Evolutionary conservation across 2,329 filamentous ascomycete species (phyloP).

Genomic region (Xylariomycetidae sp.): DNA sequence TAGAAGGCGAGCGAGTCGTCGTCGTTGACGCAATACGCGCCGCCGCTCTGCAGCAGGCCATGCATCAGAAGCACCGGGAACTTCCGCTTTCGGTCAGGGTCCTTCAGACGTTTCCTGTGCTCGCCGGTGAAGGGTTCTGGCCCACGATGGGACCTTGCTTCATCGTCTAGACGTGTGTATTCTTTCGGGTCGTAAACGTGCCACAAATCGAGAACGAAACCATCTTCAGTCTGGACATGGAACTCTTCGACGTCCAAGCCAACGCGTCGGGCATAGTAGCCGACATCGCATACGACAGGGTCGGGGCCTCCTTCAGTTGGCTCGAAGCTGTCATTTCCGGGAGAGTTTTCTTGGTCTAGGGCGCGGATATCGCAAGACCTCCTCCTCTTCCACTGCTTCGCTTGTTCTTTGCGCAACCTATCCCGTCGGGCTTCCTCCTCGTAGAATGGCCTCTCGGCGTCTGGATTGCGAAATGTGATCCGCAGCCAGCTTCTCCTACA

Average conservation of each 20-base stretch:
- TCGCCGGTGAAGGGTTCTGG: slow-evolving; percentile 55
- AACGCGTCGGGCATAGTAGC: slow-evolving; percentile 81
- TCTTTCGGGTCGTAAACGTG: slow-evolving; percentile 82
- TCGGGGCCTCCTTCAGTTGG: slow-evolving; percentile 79
- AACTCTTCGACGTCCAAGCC: slow-evolving; percentile 81
- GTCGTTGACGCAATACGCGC: slow-evolving; percentile 85
- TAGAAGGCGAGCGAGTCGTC: slow-evolving; percentile 87
- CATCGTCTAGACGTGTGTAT: slow-evolving; percentile 46
- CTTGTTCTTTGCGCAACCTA: slow-evolving; percentile 48
- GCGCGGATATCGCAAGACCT: slow-evolving; percentile 30
- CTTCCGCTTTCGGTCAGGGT: slow-evolving; percentile 44
- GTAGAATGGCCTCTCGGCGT: slow-evolving; percentile 59
- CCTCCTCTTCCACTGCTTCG: slow-evolving; percentile 55
- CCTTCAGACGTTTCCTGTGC: slow-evolving; percentile 30
- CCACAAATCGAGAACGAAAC: slow-evolving; percentile 84
- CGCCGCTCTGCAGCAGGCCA: slow-evolving; percentile 79
- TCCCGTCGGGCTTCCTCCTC: slow-evolving; percentile 62
- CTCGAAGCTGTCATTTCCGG: slow-evolving; percentile 50
- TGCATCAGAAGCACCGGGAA: slow-evolving; percentile 87
- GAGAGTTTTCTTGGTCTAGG: slow-evolving; percentile 36
- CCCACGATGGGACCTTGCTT: slow-evolving; percentile 47
- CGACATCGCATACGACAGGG: slow-evolving; percentile 68
- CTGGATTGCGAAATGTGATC: slow-evolving; percentile 54
- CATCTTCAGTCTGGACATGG: slow-evolving; percentile 86
- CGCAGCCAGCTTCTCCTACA: slow-evolving; percentile 43